These are phyloP conservation scores for Blastobotrys raffinosifermentans DNA, from an alignment of 1,139 yeast species.

Conservation along the genomic window DNA sequence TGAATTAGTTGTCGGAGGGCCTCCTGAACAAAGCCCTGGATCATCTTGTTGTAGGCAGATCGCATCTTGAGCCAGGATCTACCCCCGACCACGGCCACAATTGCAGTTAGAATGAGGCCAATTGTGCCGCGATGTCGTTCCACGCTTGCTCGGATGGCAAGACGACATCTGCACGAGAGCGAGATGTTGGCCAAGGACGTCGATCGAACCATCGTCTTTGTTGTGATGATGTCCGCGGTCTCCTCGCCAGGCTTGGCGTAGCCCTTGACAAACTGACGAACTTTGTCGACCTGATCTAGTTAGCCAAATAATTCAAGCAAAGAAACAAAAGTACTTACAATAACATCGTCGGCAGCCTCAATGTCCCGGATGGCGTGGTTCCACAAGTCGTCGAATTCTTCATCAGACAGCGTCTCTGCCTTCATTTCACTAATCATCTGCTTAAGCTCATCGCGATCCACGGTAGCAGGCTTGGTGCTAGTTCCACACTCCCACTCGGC, in stretches of 20 bases:
- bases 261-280: conserved; percentile 21
- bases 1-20: conserved; percentile 28
- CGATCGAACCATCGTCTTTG: conserved; percentile 30
- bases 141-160: conserved; percentile 25
- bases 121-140: conserved; percentile 28
- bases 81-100: conserved; percentile 8
- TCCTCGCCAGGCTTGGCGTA: conserved; percentile 18
- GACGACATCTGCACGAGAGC: conserved; percentile 28
- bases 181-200: conserved; percentile 33
- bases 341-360: conserved; percentile 67
- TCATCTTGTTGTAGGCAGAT: conserved; percentile 9
- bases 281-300: conserved; percentile 20
- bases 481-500: conserved; percentile 67
- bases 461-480: conserved; percentile 35
- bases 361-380: conserved; percentile 55
- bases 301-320: neutral
- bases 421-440: conserved; percentile 25
- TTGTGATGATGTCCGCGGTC: conserved; percentile 18
- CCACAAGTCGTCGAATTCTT: conserved; percentile 84
- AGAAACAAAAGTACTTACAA: conserved; percentile 46
- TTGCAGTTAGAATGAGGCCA: conserved; percentile 14
- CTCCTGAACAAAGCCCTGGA: conserved; percentile 2
- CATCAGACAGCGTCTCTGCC: conserved; percentile 42
- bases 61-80: conserved; percentile 9
- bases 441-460: conserved; percentile 28